phyloP scores from a whole-genome alignment of 345 rosid species.

The Psidium friedrichsthalianum region DNA sequence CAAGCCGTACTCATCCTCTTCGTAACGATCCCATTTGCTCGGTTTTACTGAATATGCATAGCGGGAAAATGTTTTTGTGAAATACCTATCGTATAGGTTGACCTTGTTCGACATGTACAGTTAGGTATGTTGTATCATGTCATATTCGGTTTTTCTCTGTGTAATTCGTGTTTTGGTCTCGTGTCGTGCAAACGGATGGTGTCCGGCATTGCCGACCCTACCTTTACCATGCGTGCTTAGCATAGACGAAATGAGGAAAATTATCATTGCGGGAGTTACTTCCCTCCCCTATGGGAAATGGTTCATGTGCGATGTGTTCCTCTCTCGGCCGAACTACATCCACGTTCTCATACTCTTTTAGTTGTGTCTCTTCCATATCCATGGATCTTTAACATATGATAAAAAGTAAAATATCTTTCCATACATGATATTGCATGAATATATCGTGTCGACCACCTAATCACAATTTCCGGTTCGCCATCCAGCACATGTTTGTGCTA shows the following conservation, averaged over 20 bases:
- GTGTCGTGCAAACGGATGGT: background rate
- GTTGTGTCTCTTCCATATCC: too few species aligned
- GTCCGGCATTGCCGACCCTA: background rate
- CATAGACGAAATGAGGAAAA: background rate
- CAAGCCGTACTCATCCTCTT: background rate
- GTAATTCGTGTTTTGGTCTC: background rate
- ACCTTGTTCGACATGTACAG: background rate
- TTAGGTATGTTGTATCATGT: background rate
- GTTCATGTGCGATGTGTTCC: background rate
- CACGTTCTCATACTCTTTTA: background rate
- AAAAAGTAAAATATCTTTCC: background rate
- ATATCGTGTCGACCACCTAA: background rate
- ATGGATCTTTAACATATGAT: background rate
- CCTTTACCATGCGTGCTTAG: background rate
- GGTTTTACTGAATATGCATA: background rate
- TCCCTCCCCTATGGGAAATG: background rate
- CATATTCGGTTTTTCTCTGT: background rate
- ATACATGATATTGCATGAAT: background rate
- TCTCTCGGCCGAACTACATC: background rate
- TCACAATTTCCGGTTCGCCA: background rate
- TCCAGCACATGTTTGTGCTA: background rate
- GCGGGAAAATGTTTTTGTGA: background rate
- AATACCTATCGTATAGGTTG: background rate
- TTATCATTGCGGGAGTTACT: background rate
- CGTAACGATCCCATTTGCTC: background rate